A percentile compares a stretch with the other conserved stretches of the same genome.
These are phyloP conservation scores for Neltuma alba DNA, from an alignment of 306 rosid species.

Conservation along the genomic window DNA sequence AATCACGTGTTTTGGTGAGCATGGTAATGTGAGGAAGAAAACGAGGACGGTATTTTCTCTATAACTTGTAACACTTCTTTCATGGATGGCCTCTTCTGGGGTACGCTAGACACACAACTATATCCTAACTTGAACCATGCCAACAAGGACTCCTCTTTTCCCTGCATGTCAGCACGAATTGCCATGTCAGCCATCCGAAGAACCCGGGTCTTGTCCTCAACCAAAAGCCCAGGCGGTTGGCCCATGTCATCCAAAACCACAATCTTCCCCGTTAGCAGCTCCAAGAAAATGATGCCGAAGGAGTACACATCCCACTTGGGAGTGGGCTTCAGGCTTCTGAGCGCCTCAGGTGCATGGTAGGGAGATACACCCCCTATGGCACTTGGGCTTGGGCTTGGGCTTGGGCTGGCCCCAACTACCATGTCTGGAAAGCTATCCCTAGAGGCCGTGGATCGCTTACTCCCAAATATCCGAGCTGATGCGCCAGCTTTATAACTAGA, in stretches of 20 bases:
- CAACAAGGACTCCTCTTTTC: conserved; percentile 75
- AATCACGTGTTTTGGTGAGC: conserved; percentile 46
- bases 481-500: conserved; percentile 63
- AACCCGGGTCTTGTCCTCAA: conserved; percentile 70
- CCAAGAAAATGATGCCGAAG: conserved; percentile 84
- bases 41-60: conserved; percentile 65
- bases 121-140: conserved; percentile 79
- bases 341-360: conserved; percentile 84
- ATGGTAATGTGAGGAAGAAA: conserved; percentile 53
- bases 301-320: conserved; percentile 96
- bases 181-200: conserved; percentile 80
- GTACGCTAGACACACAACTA: conserved; percentile 71
- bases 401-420: conserved; percentile 68
- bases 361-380: conserved; percentile 63
- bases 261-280: conserved; percentile 82
- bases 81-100: conserved; percentile 91
- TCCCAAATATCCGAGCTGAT: conserved; percentile 83
- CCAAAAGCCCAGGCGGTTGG: conserved; percentile 59
- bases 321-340: conserved; percentile 77
- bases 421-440: conserved; percentile 79
- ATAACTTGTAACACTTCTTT: conserved; percentile 82
- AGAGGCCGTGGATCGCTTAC: conserved; percentile 82
- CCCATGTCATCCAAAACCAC: conserved; percentile 76
- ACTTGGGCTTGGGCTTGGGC: conserved; percentile 97
- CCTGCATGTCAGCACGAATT: conserved; percentile 82